phyloP scores from a whole-genome alignment of 202 grass and related monocot species.

The Miscanthus sacchariflorus region DNA sequence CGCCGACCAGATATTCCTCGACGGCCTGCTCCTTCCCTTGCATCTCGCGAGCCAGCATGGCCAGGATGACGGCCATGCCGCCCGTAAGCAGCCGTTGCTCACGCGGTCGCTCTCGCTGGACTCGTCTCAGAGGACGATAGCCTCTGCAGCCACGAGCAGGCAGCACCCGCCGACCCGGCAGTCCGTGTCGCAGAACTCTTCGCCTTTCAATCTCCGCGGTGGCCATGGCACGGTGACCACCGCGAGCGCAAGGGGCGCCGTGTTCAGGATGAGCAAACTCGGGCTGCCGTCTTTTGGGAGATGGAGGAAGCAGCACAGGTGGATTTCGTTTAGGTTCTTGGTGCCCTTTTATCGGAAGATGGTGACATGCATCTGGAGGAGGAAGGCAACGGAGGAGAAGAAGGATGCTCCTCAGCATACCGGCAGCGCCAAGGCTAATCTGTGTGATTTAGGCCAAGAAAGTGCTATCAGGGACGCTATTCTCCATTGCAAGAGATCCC shows the following conservation, averaged over 20 bases:
- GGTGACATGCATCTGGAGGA: background rate
- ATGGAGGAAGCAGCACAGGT: conserved; percentile 31
- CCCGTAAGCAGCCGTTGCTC: background rate
- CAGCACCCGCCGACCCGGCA: background rate
- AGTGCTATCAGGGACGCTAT: conserved; percentile 50
- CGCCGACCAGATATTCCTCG: conserved; percentile 53
- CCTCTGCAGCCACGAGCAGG: conserved; percentile 5
- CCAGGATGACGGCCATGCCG: background rate
- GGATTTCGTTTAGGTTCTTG: conserved; percentile 41
- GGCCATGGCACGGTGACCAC: background rate
- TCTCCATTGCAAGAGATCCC: conserved; percentile 56
- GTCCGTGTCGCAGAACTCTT: conserved; percentile 23
- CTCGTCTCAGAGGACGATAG: conserved; percentile 29
- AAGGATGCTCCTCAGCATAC: background rate
- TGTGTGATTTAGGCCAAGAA: conserved; percentile 39
- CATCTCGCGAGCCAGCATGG: background rate
- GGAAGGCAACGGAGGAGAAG: background rate
- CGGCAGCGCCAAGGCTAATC: background rate
- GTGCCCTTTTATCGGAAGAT: conserved; percentile 39
- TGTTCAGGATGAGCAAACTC: background rate
- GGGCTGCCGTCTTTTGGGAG: conserved; percentile 29
- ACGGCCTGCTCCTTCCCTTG: conserved; percentile 53
- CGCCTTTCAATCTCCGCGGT: background rate
- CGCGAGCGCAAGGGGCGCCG: background rate
- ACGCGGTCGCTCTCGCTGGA: background rate